Conservation (phyloP, 83 land plant species). For the Picea mariana region DNA sequence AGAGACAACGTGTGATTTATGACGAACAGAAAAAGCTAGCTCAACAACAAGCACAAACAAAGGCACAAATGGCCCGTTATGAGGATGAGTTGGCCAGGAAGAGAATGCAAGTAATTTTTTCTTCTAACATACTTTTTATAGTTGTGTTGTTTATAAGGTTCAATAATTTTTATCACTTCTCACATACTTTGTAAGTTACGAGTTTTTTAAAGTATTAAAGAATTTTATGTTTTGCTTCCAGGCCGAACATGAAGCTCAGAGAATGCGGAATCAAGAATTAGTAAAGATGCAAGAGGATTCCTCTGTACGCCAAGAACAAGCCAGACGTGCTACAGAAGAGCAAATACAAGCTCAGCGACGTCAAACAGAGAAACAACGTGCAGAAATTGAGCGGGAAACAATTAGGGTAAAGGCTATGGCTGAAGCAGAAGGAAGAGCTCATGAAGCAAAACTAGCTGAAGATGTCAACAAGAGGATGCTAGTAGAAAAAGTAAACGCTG, state of each 20-base stretch:
- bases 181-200: no score
- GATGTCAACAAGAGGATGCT: constrained; percentile 78
- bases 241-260: constrained; percentile 90
- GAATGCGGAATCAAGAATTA: constrained; percentile 73
- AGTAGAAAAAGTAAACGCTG: no score
- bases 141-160: no score
- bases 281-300: constrained; percentile 95
- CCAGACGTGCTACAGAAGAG: constrained; percentile 79
- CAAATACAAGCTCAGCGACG: constrained; percentile 85
- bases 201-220: no score
- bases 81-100: no score
- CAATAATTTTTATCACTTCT: no score
- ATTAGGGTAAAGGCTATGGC: constrained; percentile 87
- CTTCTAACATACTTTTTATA: no score
- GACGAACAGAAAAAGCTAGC: no score
- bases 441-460: constrained; percentile 82
- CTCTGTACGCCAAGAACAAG: constrained; percentile 73
- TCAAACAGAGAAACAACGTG: constrained; percentile 87
- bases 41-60: no score
- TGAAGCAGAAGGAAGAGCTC: constrained; percentile 92
- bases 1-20: no score
- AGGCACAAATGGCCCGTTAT: no score
- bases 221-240: no score
- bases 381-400: constrained; percentile 87
- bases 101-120: constrained; percentile 50